A percentile compares a stretch with the other conserved stretches of the same genome.
Conservation (phyloP, 2,329 filamentous ascomycete genomes). For the Pochonia chlamydosporia region DNA sequence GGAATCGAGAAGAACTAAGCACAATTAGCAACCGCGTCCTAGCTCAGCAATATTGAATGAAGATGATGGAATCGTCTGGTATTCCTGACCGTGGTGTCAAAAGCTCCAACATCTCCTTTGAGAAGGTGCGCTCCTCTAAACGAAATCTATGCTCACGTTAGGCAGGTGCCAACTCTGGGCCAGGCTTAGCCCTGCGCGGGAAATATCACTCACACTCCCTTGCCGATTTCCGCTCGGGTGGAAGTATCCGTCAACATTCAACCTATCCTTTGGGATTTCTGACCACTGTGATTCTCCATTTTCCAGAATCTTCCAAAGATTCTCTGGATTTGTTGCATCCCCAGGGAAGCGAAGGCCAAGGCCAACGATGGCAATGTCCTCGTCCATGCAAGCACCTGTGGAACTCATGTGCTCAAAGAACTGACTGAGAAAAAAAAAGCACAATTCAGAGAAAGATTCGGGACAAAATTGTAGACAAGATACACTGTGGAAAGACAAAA, state of each 20-base stretch:
- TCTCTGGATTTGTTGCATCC: constrained; percentile 34
- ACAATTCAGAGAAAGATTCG: background rate
- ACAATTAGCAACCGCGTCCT: background rate
- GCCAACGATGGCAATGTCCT: constrained; percentile 48
- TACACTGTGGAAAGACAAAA: background rate
- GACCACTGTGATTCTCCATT: constrained; percentile 40
- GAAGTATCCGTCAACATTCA: constrained; percentile 48
- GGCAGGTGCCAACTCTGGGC: background rate
- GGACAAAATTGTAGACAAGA: background rate
- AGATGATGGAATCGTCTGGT: background rate
- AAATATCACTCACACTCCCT: constrained; percentile 34
- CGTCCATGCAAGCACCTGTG: constrained; percentile 10
- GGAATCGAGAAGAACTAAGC: constrained; percentile 45
- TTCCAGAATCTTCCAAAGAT: constrained; percentile 44
- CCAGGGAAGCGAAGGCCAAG: constrained; percentile 47
- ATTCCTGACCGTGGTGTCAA: constrained; percentile 41
- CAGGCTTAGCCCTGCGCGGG: background rate
- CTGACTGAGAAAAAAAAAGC: background rate
- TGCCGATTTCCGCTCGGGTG: constrained; percentile 45
- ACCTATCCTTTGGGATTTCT: constrained; percentile 40
- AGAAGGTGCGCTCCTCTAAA: constrained; percentile 47
- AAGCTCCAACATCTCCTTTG: constrained; percentile 38
- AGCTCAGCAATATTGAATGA: background rate
- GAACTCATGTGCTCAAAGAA: background rate
- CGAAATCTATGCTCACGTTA: constrained; percentile 29